Conservation (phyloP, 768 basidiomycete species). For the Pleurotus citrinopileatus region DNA sequence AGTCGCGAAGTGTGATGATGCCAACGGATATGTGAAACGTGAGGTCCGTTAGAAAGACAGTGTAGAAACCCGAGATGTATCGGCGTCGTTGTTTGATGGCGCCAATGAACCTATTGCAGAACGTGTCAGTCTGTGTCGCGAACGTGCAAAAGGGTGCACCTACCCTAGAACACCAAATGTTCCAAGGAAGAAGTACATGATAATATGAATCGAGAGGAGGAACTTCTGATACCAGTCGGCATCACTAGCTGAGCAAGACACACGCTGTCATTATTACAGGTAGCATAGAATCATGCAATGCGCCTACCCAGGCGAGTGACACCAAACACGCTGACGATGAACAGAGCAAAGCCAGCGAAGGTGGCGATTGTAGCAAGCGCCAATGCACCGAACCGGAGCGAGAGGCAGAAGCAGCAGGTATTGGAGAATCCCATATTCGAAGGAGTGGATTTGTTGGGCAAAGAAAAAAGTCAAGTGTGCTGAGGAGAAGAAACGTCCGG, state of each 20-base stretch:
- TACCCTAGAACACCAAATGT: slow-evolving; percentile 5
- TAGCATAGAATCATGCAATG: not conserved
- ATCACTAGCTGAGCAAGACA: not conserved
- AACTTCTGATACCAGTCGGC: slow-evolving; percentile 7
- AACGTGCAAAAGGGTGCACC: not conserved
- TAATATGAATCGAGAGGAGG: slow-evolving; percentile 5
- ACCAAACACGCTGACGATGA: not conserved
- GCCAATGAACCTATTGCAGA: not conserved
- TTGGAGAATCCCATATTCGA: slow-evolving; percentile 6
- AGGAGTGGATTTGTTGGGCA: not conserved
- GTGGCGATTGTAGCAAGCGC: not conserved
- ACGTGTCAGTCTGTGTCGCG: not conserved
- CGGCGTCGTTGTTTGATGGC: slow-evolving; percentile 4
- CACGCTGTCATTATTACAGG: too few species aligned
- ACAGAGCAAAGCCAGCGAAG: not conserved
- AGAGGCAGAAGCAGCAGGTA: slow-evolving; percentile 7
- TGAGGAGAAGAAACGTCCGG: not conserved
- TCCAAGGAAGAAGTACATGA: slow-evolving; percentile 9
- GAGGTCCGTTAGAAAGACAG: not conserved
- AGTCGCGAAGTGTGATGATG: slow-evolving; percentile 5
- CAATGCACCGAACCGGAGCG: slow-evolving; percentile 2
- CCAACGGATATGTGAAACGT: slow-evolving; percentile 9
- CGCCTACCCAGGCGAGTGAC: not conserved
- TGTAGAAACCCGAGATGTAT: slow-evolving; percentile 5
- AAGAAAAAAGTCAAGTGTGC: too few species aligned